Evolutionary conservation across 1,284 basidiomycete genomes (phyloP), one percentile per base, ranked within the genome.

Genomic region (Marasmius sp.): DNA sequence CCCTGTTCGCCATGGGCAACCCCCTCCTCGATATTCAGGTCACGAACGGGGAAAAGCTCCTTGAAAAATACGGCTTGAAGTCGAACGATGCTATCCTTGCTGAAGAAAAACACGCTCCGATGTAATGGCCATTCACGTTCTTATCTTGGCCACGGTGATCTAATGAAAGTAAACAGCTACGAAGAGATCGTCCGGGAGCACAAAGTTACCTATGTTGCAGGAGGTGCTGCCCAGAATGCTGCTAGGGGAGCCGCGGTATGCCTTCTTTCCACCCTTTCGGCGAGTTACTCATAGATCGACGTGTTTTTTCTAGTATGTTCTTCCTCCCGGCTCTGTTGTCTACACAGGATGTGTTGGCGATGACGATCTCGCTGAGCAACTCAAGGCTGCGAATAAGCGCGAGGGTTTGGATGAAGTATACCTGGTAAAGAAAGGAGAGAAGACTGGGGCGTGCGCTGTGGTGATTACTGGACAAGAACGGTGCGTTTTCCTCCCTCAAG

Each of bases 61-160:
- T 99, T 61, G 81, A 91, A 70, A 98, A 98, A 78, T 99, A 99
- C 77, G 85, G 78, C 65, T 86, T 99, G 73, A 95, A 95, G 76
- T 81, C 95, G 59, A 98, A 99, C 83, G 95, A 99, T 75, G 97
- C 97, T 60, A 96, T 98, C 75, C 87, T 98, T 62, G 97, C 95
- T 27, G 92, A 92, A 69, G 89, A 91, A 62, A 92, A 95, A 79
- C 97, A 98, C 71, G 79, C 84, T 65, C 82, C 88, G 47, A 89
- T 97, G 94, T 95, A 71, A 71, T 85, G 27, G 27, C 27, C 27
- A 27, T 27, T 27, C 27, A 27, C 27, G 27, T 27, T 27, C 27
- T 27, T 27, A 27, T 27, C 5, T 27, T 5, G 27, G 27, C 27
- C 27, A 27, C 5, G 27, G 27, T 5, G 27, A 27, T 27, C 27